Conservation (phyloP, 1,284 basidiomycete genomes). For the Apiotrichum gracile region DNA sequence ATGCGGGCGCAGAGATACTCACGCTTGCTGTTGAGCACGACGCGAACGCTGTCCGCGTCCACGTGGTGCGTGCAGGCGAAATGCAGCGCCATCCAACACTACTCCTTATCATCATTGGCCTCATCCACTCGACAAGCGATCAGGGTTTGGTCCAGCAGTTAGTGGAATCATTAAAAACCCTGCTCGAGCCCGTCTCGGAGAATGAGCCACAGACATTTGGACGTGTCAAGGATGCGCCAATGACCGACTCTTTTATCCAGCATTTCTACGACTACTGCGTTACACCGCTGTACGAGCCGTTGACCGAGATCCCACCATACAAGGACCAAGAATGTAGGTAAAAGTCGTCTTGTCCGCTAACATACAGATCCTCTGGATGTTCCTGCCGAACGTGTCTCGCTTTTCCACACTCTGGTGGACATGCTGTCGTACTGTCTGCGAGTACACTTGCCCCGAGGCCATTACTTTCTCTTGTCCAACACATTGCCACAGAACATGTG, state of each 20-base stretch:
- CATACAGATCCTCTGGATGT: not conserved
- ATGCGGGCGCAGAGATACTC: constrained; percentile 81
- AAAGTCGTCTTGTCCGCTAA: not conserved
- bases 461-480: constrained; percentile 80
- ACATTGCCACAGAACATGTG: constrained; percentile 67
- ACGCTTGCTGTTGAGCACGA: constrained; percentile 87
- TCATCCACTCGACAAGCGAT: constrained; percentile 73
- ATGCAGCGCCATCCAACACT: constrained; percentile 55
- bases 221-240: constrained; percentile 7
- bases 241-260: constrained; percentile 78
- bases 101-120: constrained; percentile 65
- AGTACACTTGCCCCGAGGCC: constrained; percentile 83
- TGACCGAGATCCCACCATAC: constrained; percentile 64
- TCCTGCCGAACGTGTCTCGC: constrained; percentile 51
- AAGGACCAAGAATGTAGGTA: constrained; percentile 2
- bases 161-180: constrained; percentile 77
- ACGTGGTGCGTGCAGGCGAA: constrained; percentile 73
- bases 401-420: constrained; percentile 79
- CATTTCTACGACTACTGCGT: constrained; percentile 82
- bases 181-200: constrained; percentile 63
- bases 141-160: constrained; percentile 84
- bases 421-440: constrained; percentile 79
- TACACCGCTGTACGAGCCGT: constrained; percentile 68
- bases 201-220: constrained; percentile 28
- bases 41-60: constrained; percentile 73